These are phyloP conservation scores for Sclerotinia nivalis DNA, from an alignment of 2,329 filamentous ascomycete species.

Conservation along the genomic window DNA sequence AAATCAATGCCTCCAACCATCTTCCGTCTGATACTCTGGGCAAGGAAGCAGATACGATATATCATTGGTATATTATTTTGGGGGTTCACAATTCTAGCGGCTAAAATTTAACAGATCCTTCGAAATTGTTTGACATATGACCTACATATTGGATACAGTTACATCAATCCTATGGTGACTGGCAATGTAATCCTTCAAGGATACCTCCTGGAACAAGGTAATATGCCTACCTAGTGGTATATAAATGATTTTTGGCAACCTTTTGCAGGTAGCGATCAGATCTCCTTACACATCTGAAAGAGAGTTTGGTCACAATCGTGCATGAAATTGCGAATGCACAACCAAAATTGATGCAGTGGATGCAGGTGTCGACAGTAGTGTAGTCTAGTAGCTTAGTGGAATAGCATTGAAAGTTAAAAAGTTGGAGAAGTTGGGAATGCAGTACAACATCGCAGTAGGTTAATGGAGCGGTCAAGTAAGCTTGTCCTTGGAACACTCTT, in stretches of 20 bases:
- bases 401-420: not conserved
- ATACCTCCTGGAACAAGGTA: not conserved
- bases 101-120: not conserved
- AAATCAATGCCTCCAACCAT: not conserved
- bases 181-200: not conserved
- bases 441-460: not conserved
- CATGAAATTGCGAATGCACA: not conserved
- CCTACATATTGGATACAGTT: conserved; percentile 2
- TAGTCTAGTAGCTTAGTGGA: not conserved
- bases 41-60: not conserved
- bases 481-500: not conserved
- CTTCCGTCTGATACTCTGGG: conserved; percentile 3
- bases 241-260: too few species aligned
- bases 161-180: not conserved
- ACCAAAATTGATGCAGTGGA: not conserved
- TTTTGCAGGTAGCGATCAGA: not conserved
- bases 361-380: too few species aligned
- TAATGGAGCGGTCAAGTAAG: not conserved
- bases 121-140: conserved; percentile 6
- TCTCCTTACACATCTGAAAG: not conserved
- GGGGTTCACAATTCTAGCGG: conserved; percentile 6
- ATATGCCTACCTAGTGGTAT: not conserved
- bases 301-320: conserved; percentile 1
- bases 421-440: not conserved
- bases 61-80: conserved; percentile 13